Evolutionary conservation across 176 grass and related monocot species (phyloP), one percentile per base, ranked within the genome.

Genomic region (Pharus latifolius): DNA sequence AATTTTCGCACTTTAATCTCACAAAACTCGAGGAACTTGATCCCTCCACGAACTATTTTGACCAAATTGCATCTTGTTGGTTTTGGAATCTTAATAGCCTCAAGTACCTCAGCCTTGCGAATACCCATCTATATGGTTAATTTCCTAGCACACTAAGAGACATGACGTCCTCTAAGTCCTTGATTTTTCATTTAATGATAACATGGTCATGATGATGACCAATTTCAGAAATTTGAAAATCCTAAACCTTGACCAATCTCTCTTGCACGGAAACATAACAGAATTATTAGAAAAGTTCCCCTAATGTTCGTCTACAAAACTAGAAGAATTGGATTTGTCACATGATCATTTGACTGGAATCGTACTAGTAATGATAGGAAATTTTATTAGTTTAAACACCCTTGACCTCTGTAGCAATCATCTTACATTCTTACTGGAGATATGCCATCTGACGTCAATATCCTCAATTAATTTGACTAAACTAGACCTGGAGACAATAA

Each of bases 81-180:
- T 30, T 83, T 23, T 76, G 80, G 61, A 49, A 82, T 25, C 12
- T 75, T 19, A 56, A 37, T 18, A 38, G 25, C 12, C 11, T 74
- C n/a, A n/a, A 23, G 13, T 20, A 35, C 20, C 6, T 68, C 5
- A 4, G 50, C 23, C 38, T 82, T 18, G 15, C 4, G 15, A 0
- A 33, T 16, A 26, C 8, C 20, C 1, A 22, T 4, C 63, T 74
- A 12, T 7, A 32, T 8, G 78, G 69, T 10, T n/a, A 10, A 12
- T 26, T 82, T 15, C 69, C 59, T 2, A 4, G 19, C 56, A 10
- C 17, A 2, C 22, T 78, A 20, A 11, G 10, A 26, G 32, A 66
- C 13, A 56, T 66, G 23, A 25, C 15, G 31, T 31, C 33, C 18
- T 78, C 0, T 29, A 42, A 15, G 25, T 3, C 6, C 61, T 78